Evolutionary conservation across 2,329 filamentous ascomycete genomes (phyloP).

Genomic region (Aspergillus pseudoterreus): DNA sequence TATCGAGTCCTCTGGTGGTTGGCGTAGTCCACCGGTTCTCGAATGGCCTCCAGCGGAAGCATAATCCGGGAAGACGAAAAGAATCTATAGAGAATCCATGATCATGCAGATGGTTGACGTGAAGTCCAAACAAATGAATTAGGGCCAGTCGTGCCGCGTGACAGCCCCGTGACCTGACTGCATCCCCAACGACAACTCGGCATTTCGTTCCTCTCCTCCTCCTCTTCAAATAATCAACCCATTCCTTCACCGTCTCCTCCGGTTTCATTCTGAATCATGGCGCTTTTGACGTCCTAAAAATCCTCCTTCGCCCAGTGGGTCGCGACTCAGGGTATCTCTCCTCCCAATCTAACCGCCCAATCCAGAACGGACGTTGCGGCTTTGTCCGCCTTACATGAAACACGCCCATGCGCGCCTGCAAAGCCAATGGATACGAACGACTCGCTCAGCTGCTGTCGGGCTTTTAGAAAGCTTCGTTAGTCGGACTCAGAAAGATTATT

Average conservation of each 20-base stretch:
- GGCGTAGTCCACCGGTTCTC: not conserved
- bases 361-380: constrained; percentile 7
- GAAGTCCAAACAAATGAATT: not conserved
- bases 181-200: not conserved
- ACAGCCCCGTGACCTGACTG: constrained; percentile 8
- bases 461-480: not conserved
- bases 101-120: not conserved
- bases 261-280: not conserved
- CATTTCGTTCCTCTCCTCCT: not conserved
- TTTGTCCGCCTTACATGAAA: constrained; percentile 9
- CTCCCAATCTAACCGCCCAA: constrained; percentile 3
- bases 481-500: no score
- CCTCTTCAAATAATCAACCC: not conserved
- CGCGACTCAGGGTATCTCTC: not conserved
- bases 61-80: not conserved
- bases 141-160: constrained; percentile 4
- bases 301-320: constrained; percentile 53
- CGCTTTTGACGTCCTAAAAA: not conserved
- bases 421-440: not conserved
- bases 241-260: not conserved
- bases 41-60: not conserved
- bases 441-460: not conserved
- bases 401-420: constrained; percentile 3
- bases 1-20: not conserved
- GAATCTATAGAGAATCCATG: not conserved